phyloP scores from a whole-genome alignment of 331 rosid genomes.

The Rhamnella rubrinervis region DNA sequence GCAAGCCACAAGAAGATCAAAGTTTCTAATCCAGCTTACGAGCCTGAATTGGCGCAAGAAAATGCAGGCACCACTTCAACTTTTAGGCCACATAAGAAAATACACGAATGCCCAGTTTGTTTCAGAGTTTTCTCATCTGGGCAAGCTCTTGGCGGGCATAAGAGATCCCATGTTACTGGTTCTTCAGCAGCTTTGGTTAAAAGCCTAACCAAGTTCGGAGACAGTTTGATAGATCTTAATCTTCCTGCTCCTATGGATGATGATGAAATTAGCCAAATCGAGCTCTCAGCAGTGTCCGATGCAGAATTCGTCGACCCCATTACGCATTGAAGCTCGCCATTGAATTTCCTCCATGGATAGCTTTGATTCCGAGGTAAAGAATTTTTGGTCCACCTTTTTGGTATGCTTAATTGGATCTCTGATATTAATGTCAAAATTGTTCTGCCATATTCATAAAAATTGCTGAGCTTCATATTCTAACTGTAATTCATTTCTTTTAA shows the following conservation, averaged over 20 bases:
- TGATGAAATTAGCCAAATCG: constrained; percentile 70
- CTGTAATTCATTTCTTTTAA: constrained; percentile 43
- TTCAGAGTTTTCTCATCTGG: constrained; percentile 83
- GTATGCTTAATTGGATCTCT: constrained; percentile 25
- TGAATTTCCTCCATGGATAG: constrained; percentile 18
- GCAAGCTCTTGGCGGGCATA: constrained; percentile 94
- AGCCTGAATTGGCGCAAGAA: constrained; percentile 12
- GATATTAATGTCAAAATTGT: constrained; percentile 20
- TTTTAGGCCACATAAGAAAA: constrained; percentile 42
- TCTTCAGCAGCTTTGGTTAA: constrained; percentile 22
- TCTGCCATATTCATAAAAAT: constrained; percentile 22
- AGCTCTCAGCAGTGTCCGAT: constrained; percentile 78
- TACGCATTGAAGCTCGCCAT: constrained; percentile 18
- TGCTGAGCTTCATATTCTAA: constrained; percentile 34
- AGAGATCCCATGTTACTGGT: constrained; percentile 77
- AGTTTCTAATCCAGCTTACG: not conserved
- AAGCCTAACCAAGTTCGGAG: constrained; percentile 24
- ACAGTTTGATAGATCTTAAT: constrained; percentile 76
- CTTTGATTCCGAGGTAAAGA: constrained; percentile 42
- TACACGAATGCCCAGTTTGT: constrained; percentile 80
- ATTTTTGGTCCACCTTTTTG: constrained; percentile 24
- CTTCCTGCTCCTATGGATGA: constrained; percentile 85
- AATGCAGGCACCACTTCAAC: constrained; percentile 26
- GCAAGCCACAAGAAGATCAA: constrained; percentile 78
- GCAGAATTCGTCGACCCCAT: constrained; percentile 63